Evolutionary conservation across 2,329 filamentous ascomycete species (phyloP), one percentile per base, ranked within the genome.

Genomic region (Verticillium zaregamsianum): DNA sequence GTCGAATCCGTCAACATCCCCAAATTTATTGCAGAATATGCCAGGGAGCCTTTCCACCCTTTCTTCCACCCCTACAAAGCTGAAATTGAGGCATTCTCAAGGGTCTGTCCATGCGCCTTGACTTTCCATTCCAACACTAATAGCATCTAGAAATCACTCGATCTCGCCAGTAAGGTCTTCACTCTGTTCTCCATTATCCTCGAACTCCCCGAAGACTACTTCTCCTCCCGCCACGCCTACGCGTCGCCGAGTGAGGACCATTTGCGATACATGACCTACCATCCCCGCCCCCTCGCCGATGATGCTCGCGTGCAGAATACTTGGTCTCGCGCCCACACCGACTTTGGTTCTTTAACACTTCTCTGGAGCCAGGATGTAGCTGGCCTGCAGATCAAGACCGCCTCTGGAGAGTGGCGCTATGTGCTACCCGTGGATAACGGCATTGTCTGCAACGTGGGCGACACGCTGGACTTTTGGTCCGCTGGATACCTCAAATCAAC

Each of bases 211-310:
- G 79, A 82, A 49, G 80, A 85, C 14, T 80, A 81, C 63, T 77
- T 87, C 54, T 80, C 81, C 63, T 77, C 86, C 54, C 76, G 79
- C 56, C 84, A 86, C 67, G 73, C 73, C 6, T 87, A 85, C 63
- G 74, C 82, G 2, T 73, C 78, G 35, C 74, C 79, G 17, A 80
- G 80, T 54, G 83, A 86, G 58, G 80, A 83, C 62, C 82, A 85
- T 64, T 74, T 85, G 14, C 80, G 84, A 8, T 85, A 84, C 69
- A 85, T 85, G 82, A 75, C 79, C 57, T 85, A 85, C 65, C 75
- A 77, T 32, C 73, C 77, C 0, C 77, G 82, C 8, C 72, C 73
- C 0, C 66, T 73, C 17, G 75, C 76, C 7, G 76, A 79, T 28
- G 80, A 78, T 68, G 64, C 61, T n/a, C 62, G 58, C 33, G 65